Percentiles rank a stretch among this genome's conserved stretches.
Evolutionary conservation across 108 stramenopile genomes (phyloP).

Genomic region (Chaetoceros muelleri): DNA sequence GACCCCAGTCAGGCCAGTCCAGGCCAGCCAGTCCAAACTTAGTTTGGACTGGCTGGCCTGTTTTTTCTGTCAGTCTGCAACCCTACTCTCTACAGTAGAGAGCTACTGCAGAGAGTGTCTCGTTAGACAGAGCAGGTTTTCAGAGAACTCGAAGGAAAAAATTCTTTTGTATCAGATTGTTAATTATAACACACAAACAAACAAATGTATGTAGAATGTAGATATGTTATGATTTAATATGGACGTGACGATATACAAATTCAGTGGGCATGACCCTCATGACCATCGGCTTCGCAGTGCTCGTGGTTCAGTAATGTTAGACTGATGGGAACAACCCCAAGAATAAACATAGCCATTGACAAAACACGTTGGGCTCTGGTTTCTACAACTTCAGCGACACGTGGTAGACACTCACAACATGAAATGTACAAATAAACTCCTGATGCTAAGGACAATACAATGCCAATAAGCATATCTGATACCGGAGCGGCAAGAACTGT

Average conservation of each 20-base stretch:
- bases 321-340: conserved; percentile 70
- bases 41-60: neutral
- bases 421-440: conserved; percentile 74
- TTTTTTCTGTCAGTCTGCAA: neutral
- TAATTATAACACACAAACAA: conserved; percentile 49
- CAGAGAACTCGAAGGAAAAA: conserved; percentile 62
- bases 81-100: no score
- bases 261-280: neutral
- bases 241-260: neutral
- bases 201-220: conserved; percentile 40
- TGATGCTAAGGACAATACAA: conserved; percentile 52
- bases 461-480: conserved; percentile 31
- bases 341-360: conserved; percentile 33
- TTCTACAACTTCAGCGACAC: conserved; percentile 16
- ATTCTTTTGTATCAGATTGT: conserved; percentile 39
- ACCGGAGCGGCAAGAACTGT: conserved; percentile 34
- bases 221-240: neutral
- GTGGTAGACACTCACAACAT: conserved; percentile 41
- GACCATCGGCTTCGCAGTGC: conserved; percentile 40
- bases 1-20: neutral
- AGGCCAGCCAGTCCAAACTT: neutral
- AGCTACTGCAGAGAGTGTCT: conserved; percentile 38
- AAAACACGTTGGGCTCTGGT: conserved; percentile 12
- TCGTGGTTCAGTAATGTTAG: conserved; percentile 74
- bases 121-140: conserved; percentile 33